Evolutionary conservation across 495 filamentous ascomycete species (phyloP), one percentile per base, ranked within the genome.

Genomic region (Xylaria palmicola): DNA sequence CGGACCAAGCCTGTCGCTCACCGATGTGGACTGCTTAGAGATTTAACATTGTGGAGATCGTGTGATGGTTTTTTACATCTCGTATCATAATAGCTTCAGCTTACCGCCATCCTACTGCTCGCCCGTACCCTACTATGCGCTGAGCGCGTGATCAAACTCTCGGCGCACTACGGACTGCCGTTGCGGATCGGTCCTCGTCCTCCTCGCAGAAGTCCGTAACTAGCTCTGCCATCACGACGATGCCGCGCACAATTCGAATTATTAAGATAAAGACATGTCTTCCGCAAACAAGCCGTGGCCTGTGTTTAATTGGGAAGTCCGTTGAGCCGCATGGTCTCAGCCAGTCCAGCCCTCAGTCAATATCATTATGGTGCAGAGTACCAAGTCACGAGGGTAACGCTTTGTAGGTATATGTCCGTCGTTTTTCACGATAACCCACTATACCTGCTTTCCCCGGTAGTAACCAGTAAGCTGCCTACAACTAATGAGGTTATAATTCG

Each of bases 261-360:
- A n/a, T n/a, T n/a, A n/a, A n/a, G n/a, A n/a, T n/a, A n/a, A n/a
- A n/a, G 19, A 43, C 9, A 7, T 22, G 6, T 19, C 36, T 55
- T 29, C 50, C 26, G 12, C 19, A 53, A 36, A 37, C 1, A 30
- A 39, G 32, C 32, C 50, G 22, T 20, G 37, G 22, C 24, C 7
- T 55, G 8, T 40, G 15, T 55, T 41, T n/a, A n/a, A n/a, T n/a
- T n/a, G n/a, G 4, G 22, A 10, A 27, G 29, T 48, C 19, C 17
- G 13, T 44, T 44, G n/a, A 56, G 53, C 53, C 53, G 26, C 53
- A 56, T 0, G 17, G 9, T 56, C 34, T n/a, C 20, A 44, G 52
- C 24, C 43, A 7, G 51, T 29, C 37, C 17, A 37, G 24, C 9
- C 22, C 52, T 39, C 37, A 36, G 20, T 39, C 37, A 36, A 12